Evolutionary conservation across 352 stramenopile genomes (phyloP).

Genomic region (Pythium scleroteichum): DNA sequence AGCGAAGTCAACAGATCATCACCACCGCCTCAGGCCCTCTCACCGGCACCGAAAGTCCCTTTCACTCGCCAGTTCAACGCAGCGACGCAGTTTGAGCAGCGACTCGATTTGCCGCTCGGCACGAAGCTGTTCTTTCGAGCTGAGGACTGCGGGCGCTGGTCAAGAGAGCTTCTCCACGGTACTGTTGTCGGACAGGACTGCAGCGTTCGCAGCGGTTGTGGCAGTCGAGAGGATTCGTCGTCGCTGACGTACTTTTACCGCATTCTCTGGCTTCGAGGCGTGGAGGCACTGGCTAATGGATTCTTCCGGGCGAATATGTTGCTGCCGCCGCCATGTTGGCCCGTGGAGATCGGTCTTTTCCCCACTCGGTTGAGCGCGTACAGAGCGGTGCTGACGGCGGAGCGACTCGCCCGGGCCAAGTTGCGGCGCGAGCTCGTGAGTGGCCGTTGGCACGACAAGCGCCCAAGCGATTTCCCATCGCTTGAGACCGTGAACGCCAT

Average conservation of each 20-base stretch:
- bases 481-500: constrained; percentile 47
- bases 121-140: constrained; percentile 58
- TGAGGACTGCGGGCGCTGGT: constrained; percentile 45
- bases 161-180: constrained; percentile 61
- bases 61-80: constrained; percentile 8
- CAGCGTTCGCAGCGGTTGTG: constrained; percentile 18
- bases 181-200: constrained; percentile 32
- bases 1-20: too few species aligned
- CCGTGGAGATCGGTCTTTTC: constrained; percentile 52
- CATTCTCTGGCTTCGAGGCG: constrained; percentile 67
- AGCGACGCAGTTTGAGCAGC: constrained; percentile 33
- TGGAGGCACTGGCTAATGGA: constrained; percentile 63
- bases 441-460: constrained; percentile 22
- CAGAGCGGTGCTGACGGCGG: constrained; percentile 57
- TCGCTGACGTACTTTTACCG: constrained; percentile 43
- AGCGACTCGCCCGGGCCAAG: constrained; percentile 49
- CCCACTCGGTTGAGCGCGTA: constrained; percentile 54
- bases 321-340: constrained; percentile 40
- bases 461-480: constrained; percentile 37
- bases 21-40: background rate
- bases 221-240: constrained; percentile 1
- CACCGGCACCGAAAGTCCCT: background rate
- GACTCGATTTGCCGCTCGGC: constrained; percentile 35
- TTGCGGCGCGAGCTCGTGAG: constrained; percentile 44
- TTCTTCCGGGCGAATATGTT: constrained; percentile 57